Evolutionary conservation across 2,329 filamentous ascomycete genomes (phyloP).

Genomic region (Malbranchea zuffiana): DNA sequence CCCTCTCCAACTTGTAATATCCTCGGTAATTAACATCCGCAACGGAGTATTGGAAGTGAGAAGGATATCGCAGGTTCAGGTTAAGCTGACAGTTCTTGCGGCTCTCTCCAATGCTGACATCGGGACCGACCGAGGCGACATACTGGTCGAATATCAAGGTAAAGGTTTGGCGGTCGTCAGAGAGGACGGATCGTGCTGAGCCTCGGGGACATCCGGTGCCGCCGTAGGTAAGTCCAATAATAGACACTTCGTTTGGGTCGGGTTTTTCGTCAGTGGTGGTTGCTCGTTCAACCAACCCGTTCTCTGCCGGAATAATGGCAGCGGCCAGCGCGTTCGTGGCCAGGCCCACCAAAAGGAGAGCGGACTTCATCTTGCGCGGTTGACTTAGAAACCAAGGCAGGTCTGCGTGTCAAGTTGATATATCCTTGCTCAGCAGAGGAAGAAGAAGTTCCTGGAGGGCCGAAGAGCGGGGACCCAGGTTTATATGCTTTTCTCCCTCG

Average conservation of each 20-base stretch:
- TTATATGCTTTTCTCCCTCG: constrained; percentile 11
- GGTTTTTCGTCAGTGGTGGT: constrained; percentile 5
- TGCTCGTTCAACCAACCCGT: neutral
- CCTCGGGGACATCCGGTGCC: constrained; percentile 12
- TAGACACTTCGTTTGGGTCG: constrained; percentile 6
- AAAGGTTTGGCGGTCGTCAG: constrained; percentile 10
- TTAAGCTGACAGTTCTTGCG: constrained; percentile 14
- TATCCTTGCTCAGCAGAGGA: too few species aligned
- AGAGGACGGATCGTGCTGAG: constrained; percentile 6
- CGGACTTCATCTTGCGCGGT: constrained; percentile 6
- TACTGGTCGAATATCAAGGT: constrained; percentile 11
- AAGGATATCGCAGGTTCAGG: constrained; percentile 12
- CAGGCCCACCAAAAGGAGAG: constrained; percentile 9
- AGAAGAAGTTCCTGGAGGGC: too few species aligned
- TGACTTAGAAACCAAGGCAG: too few species aligned
- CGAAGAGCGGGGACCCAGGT: constrained; percentile 1
- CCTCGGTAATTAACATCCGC: constrained; percentile 11
- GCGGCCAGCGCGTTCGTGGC: constrained; percentile 6
- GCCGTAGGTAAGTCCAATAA: constrained; percentile 10
- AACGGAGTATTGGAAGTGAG: constrained; percentile 12
- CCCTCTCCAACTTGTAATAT: constrained; percentile 7
- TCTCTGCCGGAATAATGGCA: constrained; percentile 2
- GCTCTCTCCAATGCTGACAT: constrained; percentile 4
- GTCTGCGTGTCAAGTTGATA: too few species aligned
- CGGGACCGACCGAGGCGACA: constrained; percentile 7